These are phyloP conservation scores for Lecanicillium sp. DNA, from an alignment of 2,329 filamentous ascomycete species.

Conservation along the genomic window DNA sequence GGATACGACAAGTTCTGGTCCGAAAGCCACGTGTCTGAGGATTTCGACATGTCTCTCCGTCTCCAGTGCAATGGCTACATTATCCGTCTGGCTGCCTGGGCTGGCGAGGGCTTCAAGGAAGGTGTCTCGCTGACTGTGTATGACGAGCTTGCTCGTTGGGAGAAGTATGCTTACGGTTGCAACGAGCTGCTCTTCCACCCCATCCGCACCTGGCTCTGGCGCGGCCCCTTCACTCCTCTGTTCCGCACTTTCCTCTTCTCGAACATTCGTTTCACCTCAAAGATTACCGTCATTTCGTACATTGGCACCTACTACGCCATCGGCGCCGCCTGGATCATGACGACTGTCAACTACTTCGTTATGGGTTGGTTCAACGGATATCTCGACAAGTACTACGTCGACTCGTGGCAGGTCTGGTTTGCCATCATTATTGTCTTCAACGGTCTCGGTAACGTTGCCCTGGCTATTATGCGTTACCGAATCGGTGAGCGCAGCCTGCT, in stretches of 20 bases:
- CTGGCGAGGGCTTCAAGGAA: slow-evolving; percentile 64
- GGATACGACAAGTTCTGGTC: slow-evolving; percentile 62
- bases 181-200: slow-evolving; percentile 67
- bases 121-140: slow-evolving; percentile 69
- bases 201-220: slow-evolving; percentile 53
- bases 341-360: slow-evolving; percentile 63
- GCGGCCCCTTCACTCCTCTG: slow-evolving; percentile 59
- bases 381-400: slow-evolving; percentile 61
- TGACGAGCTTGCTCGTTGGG: slow-evolving; percentile 65
- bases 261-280: slow-evolving; percentile 59
- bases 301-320: slow-evolving; percentile 69
- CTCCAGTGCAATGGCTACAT: slow-evolving; percentile 65
- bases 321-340: slow-evolving; percentile 60
- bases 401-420: slow-evolving; percentile 59
- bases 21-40: slow-evolving; percentile 68
- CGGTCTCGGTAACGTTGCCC: slow-evolving; percentile 51
- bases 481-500: slow-evolving; percentile 48
- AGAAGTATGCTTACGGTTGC: slow-evolving; percentile 68
- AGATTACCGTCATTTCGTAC: slow-evolving; percentile 66
- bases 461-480: slow-evolving; percentile 59
- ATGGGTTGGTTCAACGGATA: slow-evolving; percentile 65
- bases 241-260: slow-evolving; percentile 55
- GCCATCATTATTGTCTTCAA: slow-evolving; percentile 61
- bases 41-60: slow-evolving; percentile 70
- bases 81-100: slow-evolving; percentile 63